phyloP scores from a whole-genome alignment of 192 early-diverging fungal species.

The Coemansia sp. region DNA sequence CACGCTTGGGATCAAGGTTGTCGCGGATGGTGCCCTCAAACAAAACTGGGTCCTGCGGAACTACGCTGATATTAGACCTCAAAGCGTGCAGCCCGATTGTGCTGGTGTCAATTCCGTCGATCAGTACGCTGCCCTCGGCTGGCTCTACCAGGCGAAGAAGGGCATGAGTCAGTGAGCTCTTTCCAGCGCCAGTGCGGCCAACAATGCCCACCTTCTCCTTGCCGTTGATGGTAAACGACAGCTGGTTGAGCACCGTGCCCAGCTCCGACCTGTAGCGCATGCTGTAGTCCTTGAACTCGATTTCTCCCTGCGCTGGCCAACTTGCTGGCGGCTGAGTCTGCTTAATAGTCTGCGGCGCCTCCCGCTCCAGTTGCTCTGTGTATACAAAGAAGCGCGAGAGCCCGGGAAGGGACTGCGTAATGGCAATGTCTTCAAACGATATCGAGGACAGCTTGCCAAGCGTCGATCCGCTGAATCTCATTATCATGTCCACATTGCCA shows the following conservation, averaged over 20 bases:
- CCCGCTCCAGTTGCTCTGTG: constrained; percentile 53
- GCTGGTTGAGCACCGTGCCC: constrained; percentile 24
- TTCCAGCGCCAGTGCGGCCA: constrained; percentile 61
- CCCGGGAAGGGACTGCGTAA: neutral
- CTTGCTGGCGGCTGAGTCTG: constrained; percentile 28
- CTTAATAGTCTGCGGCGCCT: constrained; percentile 62
- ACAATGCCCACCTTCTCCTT: constrained; percentile 64
- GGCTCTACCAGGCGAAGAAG: constrained; percentile 65
- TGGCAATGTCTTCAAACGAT: neutral
- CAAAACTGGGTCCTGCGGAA: constrained; percentile 70
- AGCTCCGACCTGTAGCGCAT: constrained; percentile 45
- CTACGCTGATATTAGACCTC: constrained; percentile 58
- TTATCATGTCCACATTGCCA: constrained; percentile 4
- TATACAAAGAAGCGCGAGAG: constrained; percentile 19
- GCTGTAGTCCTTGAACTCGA: constrained; percentile 50
- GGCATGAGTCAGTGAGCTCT: constrained; percentile 61
- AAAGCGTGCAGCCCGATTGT: constrained; percentile 61
- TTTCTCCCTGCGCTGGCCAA: constrained; percentile 56
- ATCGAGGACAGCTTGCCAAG: constrained; percentile 7
- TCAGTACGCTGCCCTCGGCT: constrained; percentile 41
- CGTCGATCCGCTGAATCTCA: constrained; percentile 2
- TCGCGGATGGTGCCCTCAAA: constrained; percentile 70
- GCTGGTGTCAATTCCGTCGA: constrained; percentile 61
- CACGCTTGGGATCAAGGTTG: constrained; percentile 69
- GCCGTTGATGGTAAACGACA: constrained; percentile 40